Base-by-base conservation (phyloP, 257 asterid genomes). In the Vinca minor region DNA sequence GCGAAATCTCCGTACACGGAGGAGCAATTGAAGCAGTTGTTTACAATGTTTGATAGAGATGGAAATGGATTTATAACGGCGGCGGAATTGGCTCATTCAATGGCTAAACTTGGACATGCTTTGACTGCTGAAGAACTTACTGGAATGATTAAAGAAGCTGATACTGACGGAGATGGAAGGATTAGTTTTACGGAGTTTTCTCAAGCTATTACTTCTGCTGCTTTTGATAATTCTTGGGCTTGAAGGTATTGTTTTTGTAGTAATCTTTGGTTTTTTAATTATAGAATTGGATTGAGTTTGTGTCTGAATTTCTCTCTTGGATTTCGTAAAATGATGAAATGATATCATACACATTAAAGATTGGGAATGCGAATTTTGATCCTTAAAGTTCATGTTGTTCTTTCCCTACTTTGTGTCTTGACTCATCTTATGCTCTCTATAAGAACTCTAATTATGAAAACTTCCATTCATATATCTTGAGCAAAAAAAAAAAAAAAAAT, bases 21-120 rank as follows among this genome's bases (percentile, higher is more conserved):
- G 74, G 98, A 91, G 15, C 96, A 91, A 75, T 54, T 91, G 79
- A 83, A 69, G 81, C 95, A 86, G 59, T 72, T 91, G 46, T 91
- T 91, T 54, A 73, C 71, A 76, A 77, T 91, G 84, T 91, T 91
- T 28, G 96, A 91, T 58, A 77, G 95, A 18, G 96, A 91, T n/a
- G 96, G 95, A 11, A 85, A 88, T 57, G 98, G 95, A 0, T 90
- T 66, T 60, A 87, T 90, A 29, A 90, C 97, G 18, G 96, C 96
- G 42, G 95, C 95, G 0, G 95, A 91, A 78, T 79, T 91, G 81
- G 97, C 95, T 23, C 97, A 85, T 78, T 91, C 97, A 8, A 90
- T 90, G 97, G 97, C 97, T 0, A 83, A 80, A 77, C 92, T 87
- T 4, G 96, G 95, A 10, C 96, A 91, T 76, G 87, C 97, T 32